phyloP scores from a whole-genome alignment of 805 yeast species.

The Priceomyces castillae region DNA sequence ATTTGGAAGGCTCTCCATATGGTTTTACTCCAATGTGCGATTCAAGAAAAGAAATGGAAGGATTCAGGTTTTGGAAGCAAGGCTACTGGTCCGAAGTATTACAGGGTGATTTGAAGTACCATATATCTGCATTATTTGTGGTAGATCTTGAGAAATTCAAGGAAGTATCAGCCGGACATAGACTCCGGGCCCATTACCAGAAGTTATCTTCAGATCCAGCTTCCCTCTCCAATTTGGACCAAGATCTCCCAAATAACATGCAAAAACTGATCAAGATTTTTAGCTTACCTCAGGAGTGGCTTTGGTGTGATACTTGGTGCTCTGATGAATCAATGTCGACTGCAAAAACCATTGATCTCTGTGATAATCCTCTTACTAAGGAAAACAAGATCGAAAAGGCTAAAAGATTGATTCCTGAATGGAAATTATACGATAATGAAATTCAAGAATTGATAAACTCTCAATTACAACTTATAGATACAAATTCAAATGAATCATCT shows the following conservation, averaged over 20 bases:
- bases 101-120: conserved; percentile 60
- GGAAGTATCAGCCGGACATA: conserved; percentile 69
- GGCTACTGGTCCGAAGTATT: conserved; percentile 83
- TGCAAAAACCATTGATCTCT: conserved; percentile 80
- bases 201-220: conserved; percentile 71
- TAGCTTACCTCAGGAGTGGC: conserved; percentile 79
- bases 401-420: conserved; percentile 72
- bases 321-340: conserved; percentile 53
- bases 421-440: conserved; percentile 64
- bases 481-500: no score
- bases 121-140: conserved; percentile 81
- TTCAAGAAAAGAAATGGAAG: conserved; percentile 75
- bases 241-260: conserved; percentile 87
- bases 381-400: conserved; percentile 79
- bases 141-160: conserved; percentile 73
- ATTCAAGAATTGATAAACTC: conserved; percentile 22
- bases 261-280: conserved; percentile 66
- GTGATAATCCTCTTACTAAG: conserved; percentile 79
- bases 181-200: conserved; percentile 81
- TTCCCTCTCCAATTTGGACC: conserved; percentile 82
- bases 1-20: conserved; percentile 78
- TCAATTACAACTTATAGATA: no score
- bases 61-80: conserved; percentile 85
- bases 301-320: conserved; percentile 96
- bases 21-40: conserved; percentile 89